Evolutionary conservation across 2,329 filamentous ascomycete species (phyloP).

Genomic region (Fusarium decemcellulare): DNA sequence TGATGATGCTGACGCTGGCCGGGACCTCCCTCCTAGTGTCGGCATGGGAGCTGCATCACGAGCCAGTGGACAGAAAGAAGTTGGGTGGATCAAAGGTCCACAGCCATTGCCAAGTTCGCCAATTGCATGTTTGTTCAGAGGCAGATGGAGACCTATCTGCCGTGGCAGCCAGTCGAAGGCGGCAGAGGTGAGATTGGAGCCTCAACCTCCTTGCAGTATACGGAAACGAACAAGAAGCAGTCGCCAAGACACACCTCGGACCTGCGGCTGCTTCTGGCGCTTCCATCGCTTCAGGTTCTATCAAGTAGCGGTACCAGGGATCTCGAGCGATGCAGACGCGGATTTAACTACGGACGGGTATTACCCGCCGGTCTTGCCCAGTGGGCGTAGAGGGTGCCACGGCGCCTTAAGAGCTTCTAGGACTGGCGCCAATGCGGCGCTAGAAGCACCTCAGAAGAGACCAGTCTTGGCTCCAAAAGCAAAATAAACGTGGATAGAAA

Average conservation of each 20-base stretch:
- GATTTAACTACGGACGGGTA: constrained; percentile 22
- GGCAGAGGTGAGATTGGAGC: neutral
- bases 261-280: neutral
- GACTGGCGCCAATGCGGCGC: constrained; percentile 20
- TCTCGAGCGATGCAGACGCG: neutral
- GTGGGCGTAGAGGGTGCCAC: constrained; percentile 1
- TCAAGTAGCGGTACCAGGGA: neutral
- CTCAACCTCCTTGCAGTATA: neutral
- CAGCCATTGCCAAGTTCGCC: constrained; percentile 2
- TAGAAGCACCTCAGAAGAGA: constrained; percentile 30
- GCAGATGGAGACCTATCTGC: neutral
- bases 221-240: neutral
- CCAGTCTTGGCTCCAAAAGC: constrained; percentile 20
- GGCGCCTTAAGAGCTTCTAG: constrained; percentile 4
- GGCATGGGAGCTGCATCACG: constrained; percentile 8
- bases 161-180: neutral
- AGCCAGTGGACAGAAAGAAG: constrained; percentile 7
- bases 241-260: neutral
- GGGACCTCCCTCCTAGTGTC: constrained; percentile 5
- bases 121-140: constrained; percentile 3
- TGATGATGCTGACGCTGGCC: constrained; percentile 5
- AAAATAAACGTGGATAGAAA: constrained; percentile 28
- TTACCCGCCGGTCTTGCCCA: constrained; percentile 4
- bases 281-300: neutral
- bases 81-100: constrained; percentile 5